These are phyloP conservation scores for Pleurostoma richardsiae DNA, from an alignment of 2,329 filamentous ascomycete genomes.

Conservation along the genomic window DNA sequence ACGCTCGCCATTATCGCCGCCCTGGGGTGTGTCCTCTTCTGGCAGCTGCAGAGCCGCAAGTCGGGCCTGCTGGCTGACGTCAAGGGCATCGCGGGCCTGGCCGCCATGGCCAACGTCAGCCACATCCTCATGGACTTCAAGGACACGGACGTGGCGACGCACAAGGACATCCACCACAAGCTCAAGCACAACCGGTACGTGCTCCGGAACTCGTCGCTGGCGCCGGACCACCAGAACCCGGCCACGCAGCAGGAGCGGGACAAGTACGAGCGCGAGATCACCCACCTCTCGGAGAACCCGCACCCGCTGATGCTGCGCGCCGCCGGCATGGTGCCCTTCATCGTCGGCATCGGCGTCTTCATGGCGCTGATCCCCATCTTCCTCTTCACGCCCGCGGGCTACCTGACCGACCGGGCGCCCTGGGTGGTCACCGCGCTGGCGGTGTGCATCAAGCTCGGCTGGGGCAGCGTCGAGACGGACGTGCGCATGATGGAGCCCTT, in stretches of 20 bases:
- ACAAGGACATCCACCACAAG: conserved; percentile 61
- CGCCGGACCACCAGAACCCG: conserved; percentile 51
- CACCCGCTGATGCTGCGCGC: conserved; percentile 65
- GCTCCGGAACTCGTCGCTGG: conserved; percentile 65
- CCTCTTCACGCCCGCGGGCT: conserved; percentile 51
- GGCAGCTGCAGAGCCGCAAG: conserved; percentile 54
- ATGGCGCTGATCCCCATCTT: conserved; percentile 54
- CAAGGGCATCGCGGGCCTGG: conserved; percentile 67
- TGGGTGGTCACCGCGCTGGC: conserved; percentile 63
- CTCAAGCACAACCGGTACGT: conserved; percentile 64
- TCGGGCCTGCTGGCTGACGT: conserved; percentile 65
- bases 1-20: conserved; percentile 53
- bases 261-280: conserved; percentile 38
- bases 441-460: conserved; percentile 62
- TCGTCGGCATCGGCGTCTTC: conserved; percentile 52
- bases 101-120: conserved; percentile 68
- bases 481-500: conserved; percentile 73
- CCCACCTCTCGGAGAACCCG: conserved; percentile 53
- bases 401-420: conserved; percentile 55
- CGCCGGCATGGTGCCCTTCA: conserved; percentile 54
- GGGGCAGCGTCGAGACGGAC: conserved; percentile 64
- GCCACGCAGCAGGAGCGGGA: conserved; percentile 33
- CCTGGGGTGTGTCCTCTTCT: conserved; percentile 53
- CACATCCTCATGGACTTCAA: conserved; percentile 54
- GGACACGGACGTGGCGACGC: conserved; percentile 62